Conservation (phyloP, 768 basidiomycete genomes). For the Leccinum rimulosum region DNA sequence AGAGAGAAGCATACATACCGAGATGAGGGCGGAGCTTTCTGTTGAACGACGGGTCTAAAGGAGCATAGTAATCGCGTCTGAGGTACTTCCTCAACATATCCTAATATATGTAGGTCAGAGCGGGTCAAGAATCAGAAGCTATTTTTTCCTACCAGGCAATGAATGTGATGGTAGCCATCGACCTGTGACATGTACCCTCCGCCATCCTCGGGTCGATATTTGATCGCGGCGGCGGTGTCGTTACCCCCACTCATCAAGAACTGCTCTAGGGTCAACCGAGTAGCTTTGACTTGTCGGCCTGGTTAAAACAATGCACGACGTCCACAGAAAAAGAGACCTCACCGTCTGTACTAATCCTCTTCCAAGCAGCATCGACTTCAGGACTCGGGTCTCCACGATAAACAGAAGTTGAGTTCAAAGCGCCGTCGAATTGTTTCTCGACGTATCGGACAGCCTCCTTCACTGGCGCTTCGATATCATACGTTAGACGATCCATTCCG, state of each 20-base stretch:
- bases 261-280: conserved; percentile 9
- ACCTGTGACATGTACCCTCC: conserved; percentile 13
- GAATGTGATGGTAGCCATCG: conserved; percentile 10
- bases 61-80: background rate
- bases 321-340: background rate
- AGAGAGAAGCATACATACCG: background rate
- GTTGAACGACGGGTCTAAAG: background rate
- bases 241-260: conserved; percentile 5
- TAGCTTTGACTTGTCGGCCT: background rate
- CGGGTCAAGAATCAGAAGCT: background rate
- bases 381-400: conserved; percentile 4
- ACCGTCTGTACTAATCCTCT: background rate
- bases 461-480: background rate
- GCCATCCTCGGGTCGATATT: conserved; percentile 10
- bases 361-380: conserved; percentile 10
- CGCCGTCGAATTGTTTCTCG: conserved; percentile 4
- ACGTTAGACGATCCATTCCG: background rate
- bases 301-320: background rate
- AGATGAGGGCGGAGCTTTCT: background rate
- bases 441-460: conserved; percentile 5
- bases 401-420: background rate
- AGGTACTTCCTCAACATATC: background rate
- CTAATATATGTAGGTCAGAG: background rate
- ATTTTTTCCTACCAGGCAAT: conserved; percentile 4
- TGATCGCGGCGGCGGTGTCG: conserved; percentile 1